These are phyloP conservation scores for Endotrypanum monterogeii DNA, from an alignment of 208 protist genomes.

Conservation along the genomic window DNA sequence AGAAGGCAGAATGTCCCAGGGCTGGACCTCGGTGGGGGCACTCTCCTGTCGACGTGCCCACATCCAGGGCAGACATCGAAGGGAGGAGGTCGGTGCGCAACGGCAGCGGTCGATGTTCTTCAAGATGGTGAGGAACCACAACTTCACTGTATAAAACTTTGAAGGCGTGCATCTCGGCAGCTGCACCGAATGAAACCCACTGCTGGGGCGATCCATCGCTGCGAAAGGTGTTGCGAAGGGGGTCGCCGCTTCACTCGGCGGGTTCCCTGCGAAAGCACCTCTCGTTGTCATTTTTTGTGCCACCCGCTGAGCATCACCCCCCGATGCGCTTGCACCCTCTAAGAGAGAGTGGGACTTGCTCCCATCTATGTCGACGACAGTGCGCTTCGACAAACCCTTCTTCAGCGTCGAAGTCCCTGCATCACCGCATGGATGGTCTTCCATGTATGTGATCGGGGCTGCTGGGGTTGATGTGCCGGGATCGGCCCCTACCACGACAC, in stretches of 20 bases:
- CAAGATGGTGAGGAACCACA: background rate
- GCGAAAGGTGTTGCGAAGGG: background rate
- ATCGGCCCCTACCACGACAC: too few relatives aligned
- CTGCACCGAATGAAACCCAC: background rate
- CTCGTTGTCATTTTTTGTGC: too few relatives aligned
- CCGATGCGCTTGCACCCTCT: background rate
- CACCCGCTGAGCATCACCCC: background rate
- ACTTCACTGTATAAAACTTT: background rate
- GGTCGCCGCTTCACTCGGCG: background rate
- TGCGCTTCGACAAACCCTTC: too few relatives aligned
- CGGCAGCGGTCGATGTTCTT: background rate
- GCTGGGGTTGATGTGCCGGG: too few relatives aligned
- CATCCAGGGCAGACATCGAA: background rate
- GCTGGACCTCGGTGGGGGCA: too few relatives aligned
- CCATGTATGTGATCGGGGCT: too few relatives aligned
- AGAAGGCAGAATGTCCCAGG: background rate
- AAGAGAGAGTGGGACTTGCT: too few relatives aligned
- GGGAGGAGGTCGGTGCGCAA: background rate
- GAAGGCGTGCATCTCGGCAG: too few relatives aligned
- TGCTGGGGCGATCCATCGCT: background rate
- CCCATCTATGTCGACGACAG: too few relatives aligned
- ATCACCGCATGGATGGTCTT: too few relatives aligned
- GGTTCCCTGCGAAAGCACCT: background rate
- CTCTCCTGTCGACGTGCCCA: background rate
- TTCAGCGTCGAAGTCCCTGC: too few relatives aligned